Conservation (phyloP, 75 land plant genomes). For the Picea sitchensis region DNA sequence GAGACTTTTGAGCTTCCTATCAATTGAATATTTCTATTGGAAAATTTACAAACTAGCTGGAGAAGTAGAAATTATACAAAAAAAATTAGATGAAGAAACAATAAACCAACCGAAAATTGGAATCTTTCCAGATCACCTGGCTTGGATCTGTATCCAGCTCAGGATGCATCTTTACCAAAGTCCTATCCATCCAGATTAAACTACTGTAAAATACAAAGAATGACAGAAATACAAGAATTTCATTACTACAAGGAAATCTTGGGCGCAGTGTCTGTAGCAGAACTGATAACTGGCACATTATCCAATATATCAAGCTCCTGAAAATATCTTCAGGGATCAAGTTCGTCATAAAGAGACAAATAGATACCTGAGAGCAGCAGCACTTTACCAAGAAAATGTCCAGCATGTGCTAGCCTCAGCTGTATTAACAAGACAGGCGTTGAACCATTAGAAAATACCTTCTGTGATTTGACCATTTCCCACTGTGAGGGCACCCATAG, state of each 20-base stretch:
- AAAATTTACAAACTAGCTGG: constrained; percentile 9
- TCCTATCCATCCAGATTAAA: constrained; percentile 8
- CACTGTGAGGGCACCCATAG: not conserved
- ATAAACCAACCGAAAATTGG: constrained; percentile 11
- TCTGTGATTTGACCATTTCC: not conserved
- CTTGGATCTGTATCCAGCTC: not conserved
- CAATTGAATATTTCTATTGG: constrained; percentile 12
- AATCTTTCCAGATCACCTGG: constrained; percentile 3
- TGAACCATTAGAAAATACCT: not conserved
- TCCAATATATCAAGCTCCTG: constrained; percentile 4
- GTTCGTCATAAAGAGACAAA: not conserved
- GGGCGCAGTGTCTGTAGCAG: not conserved
- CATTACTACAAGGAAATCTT: not conserved
- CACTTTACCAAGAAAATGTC: not conserved
- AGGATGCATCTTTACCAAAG: constrained; percentile 4
- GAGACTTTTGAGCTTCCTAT: constrained; percentile 9
- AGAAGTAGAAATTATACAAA: constrained; percentile 8
- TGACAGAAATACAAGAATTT: constrained; percentile 10
- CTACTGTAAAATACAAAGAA: constrained; percentile 16
- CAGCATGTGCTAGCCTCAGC: constrained; percentile 3
- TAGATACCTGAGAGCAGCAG: constrained; percentile 4
- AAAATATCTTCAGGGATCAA: not conserved
- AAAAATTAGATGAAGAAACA: constrained; percentile 8
- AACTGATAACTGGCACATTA: not conserved
- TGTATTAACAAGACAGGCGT: not conserved